Conservation (phyloP, 2,329 filamentous ascomycete genomes). For the Talaromyces albobiverticillius region DNA sequence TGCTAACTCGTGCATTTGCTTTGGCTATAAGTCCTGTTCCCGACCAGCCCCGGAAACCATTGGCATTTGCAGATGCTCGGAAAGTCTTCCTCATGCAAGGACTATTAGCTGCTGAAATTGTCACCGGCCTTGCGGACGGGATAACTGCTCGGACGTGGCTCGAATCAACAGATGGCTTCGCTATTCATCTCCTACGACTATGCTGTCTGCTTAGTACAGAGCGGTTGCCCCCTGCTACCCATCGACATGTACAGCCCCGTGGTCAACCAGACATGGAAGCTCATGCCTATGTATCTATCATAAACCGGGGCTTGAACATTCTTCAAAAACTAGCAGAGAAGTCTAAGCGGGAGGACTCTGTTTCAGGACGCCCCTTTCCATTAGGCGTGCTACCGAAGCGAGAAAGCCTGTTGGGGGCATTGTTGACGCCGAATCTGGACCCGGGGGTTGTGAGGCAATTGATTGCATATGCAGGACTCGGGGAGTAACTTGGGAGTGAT, state of each 20-base stretch:
- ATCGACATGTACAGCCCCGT: constrained; percentile 33
- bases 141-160: constrained; percentile 77
- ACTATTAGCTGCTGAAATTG: constrained; percentile 82
- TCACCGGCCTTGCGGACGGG: constrained; percentile 73
- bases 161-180: constrained; percentile 77
- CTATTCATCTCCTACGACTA: constrained; percentile 72
- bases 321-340: constrained; percentile 69
- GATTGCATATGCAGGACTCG: constrained; percentile 60
- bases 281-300: constrained; percentile 52
- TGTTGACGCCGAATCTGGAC: constrained; percentile 65
- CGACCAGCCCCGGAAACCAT: constrained; percentile 60
- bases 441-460: constrained; percentile 64
- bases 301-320: constrained; percentile 65
- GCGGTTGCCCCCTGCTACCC: constrained; percentile 46
- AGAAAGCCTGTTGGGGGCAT: constrained; percentile 64
- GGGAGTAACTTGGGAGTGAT: constrained; percentile 32
- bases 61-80: constrained; percentile 72
- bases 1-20: constrained; percentile 82
- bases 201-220: constrained; percentile 69
- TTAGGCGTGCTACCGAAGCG: constrained; percentile 63
- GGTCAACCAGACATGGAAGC: constrained; percentile 40
- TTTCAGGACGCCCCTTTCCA: constrained; percentile 51
- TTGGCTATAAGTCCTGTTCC: constrained; percentile 83
- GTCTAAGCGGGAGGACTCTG: constrained; percentile 54
- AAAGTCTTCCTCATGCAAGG: constrained; percentile 92